Conservation (phyloP, 441 rosid genomes). For the Adansonia rubrostipa region DNA sequence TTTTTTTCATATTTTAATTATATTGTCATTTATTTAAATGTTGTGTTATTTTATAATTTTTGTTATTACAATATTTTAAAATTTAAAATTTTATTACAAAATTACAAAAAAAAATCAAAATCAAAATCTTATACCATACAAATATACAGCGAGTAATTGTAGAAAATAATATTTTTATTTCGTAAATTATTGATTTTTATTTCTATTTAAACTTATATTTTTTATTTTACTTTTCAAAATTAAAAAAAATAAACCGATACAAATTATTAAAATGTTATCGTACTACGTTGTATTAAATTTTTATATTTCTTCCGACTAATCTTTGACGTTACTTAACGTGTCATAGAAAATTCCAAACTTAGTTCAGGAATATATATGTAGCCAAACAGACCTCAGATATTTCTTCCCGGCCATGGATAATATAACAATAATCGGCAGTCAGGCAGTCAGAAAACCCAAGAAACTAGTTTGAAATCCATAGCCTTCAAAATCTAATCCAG, state of each 20-base stretch:
- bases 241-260: too few species aligned
- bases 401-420: constrained; percentile 11
- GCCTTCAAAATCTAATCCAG: neutral
- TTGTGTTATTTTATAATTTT: too few species aligned
- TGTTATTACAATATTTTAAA: too few species aligned
- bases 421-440: neutral
- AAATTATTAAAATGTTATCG: neutral
- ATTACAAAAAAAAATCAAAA: too few species aligned
- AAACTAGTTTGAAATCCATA: neutral
- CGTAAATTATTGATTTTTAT: neutral
- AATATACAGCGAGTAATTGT: too few species aligned
- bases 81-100: too few species aligned
- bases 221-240: neutral
- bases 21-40: too few species aligned
- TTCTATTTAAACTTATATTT: neutral
- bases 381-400: constrained; percentile 18
- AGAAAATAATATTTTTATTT: too few species aligned
- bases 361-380: neutral
- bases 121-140: too few species aligned
- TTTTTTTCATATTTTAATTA: too few species aligned
- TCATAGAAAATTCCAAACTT: neutral
- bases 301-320: neutral
- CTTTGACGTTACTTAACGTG: neutral
- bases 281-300: too few species aligned
- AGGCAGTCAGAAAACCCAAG: neutral